Base-by-base conservation (phyloP, 306 rosid genomes). In the Prosopis cineraria region DNA sequence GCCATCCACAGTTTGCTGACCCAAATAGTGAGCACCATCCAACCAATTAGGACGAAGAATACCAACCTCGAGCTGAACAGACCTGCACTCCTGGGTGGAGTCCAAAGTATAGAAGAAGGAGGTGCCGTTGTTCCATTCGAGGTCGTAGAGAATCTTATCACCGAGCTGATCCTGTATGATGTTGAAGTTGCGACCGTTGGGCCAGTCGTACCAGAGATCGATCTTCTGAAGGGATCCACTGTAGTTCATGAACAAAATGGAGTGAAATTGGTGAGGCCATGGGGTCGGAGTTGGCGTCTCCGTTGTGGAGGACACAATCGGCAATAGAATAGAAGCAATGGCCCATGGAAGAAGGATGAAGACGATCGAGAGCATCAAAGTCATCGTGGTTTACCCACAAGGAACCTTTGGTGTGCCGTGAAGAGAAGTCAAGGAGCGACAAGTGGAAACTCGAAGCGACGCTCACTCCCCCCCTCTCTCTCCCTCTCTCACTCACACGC, bases 131-230 rank as follows among this genome's bases (percentile, higher is more conserved):
- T 88, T 85, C 94, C 94, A 90, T 19, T 90, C 94, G 1, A 88
- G 91, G 78, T 87, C 91, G 68, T 87, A 78, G 27, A 79, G 79
- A 9, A 85, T 19, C 70, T 81, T 62, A 2, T 88, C 86, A 3
- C 90, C 86, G 37, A 87, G 83, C 86, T 90, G 94, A 65, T 82
- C 80, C 75, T 74, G 89, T 0, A 87, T 76, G 74, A 90, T 90
- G 90, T 88, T 90, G 87, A 84, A 90, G 78, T 90, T 90, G 12
- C 91, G 83, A 10, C 91, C 94, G 17, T 86, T 88, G 74, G 88
- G 70, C 94, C 94, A 90, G 68, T 90, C 94, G 88, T 90, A 90
- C 94, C 94, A 88, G 45, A 90, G 91, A 64, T 90, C 79, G 81
- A 88, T 84, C 0, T 77, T 50, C 79, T 90, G 70, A 6, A 84